Evolutionary conservation across 2,329 filamentous ascomycete genomes (phyloP).

Genomic region (Shiraia bambusicola): DNA sequence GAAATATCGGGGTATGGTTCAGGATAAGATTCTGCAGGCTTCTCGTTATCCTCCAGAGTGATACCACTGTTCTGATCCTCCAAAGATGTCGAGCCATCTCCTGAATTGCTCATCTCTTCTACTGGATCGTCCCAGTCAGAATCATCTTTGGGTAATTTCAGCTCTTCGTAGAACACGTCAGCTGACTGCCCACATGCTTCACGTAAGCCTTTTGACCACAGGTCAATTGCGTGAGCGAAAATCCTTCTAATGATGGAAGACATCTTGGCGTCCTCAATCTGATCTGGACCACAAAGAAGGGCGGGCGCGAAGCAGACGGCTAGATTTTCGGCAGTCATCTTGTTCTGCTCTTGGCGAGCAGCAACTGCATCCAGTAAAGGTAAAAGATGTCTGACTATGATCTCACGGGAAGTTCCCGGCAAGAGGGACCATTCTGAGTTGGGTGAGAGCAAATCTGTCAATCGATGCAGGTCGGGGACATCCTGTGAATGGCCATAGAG

Average conservation of each 20-base stretch:
- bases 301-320: slow-evolving; percentile 58
- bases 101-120: slow-evolving; percentile 29
- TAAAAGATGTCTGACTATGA: slow-evolving; percentile 54
- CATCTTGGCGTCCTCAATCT: slow-evolving; percentile 57
- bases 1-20: slow-evolving; percentile 15
- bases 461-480: slow-evolving; percentile 43
- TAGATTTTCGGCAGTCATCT: slow-evolving; percentile 57
- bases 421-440: slow-evolving; percentile 51
- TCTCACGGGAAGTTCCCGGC: slow-evolving; percentile 49
- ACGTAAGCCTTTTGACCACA: slow-evolving; percentile 49
- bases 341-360: slow-evolving; percentile 51
- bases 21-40: slow-evolving; percentile 13
- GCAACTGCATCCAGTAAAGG: slow-evolving; percentile 54
- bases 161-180: slow-evolving; percentile 42
- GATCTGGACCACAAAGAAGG: slow-evolving; percentile 55
- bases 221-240: slow-evolving; percentile 50
- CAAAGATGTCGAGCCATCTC: slow-evolving; percentile 25
- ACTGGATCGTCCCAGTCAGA: slow-evolving; percentile 54
- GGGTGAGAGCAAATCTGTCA: slow-evolving; percentile 50
- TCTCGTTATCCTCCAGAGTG: slow-evolving; percentile 47
- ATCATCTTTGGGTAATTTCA: slow-evolving; percentile 44
- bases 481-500: slow-evolving; percentile 46
- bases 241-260: slow-evolving; percentile 54
- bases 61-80: slow-evolving; percentile 48
- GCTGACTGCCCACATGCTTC: slow-evolving; percentile 45